phyloP scores from a whole-genome alignment of 2,329 filamentous ascomycete genomes.

The Trichoderma simmonsii region DNA sequence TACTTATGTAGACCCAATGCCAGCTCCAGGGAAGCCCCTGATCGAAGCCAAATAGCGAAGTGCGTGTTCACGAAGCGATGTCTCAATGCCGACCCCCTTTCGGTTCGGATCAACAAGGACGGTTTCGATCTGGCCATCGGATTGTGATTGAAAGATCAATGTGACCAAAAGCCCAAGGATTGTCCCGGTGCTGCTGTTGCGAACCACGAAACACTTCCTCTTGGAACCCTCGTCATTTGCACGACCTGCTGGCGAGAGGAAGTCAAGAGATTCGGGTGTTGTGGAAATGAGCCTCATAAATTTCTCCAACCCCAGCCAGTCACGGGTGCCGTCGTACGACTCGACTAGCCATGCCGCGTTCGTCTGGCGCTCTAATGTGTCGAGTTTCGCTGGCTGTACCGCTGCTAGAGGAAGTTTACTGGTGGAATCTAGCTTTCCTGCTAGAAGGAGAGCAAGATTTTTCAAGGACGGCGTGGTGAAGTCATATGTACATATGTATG shows the following conservation, averaged over 20 bases:
- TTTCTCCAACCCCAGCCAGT: neutral
- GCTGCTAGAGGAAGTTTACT: neutral
- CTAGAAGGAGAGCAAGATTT: neutral
- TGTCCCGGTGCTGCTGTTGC: neutral
- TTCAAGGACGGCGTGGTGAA: neutral
- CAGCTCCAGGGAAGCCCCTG: too few species aligned
- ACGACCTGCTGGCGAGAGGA: too few species aligned
- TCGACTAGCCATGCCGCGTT: neutral
- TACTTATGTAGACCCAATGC: too few species aligned
- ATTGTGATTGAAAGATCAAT: neutral
- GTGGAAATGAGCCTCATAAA: neutral
- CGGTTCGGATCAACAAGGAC: neutral
- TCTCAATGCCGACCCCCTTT: neutral
- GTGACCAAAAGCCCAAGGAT: neutral
- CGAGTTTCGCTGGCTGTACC: neutral
- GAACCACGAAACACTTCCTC: neutral
- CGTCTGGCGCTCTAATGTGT: neutral
- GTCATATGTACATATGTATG: neutral
- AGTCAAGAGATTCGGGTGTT: neutral
- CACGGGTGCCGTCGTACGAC: neutral
- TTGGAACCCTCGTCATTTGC: neutral
- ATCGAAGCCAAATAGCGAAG: too few species aligned
- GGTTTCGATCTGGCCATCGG: neutral
- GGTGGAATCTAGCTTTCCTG: neutral
- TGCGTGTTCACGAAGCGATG: neutral